Evolutionary conservation across 306 rosid genomes (phyloP), one percentile per base, ranked within the genome.

Genomic region (Neltuma alba): DNA sequence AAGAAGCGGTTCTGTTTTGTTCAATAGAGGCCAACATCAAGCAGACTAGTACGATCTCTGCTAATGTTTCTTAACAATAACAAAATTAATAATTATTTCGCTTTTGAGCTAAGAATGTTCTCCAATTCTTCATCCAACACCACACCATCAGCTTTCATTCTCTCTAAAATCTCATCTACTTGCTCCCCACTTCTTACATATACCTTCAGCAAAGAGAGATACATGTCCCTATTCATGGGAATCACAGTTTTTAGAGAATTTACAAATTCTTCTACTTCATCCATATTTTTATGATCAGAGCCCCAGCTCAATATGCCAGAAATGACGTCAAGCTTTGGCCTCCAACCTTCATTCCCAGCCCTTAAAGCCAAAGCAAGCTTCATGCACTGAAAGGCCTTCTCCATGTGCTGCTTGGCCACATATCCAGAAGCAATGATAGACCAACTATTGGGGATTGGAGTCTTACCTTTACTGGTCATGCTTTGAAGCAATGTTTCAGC

Each of bases 391-490:
- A 81, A 86, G 41, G 90, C 92, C 83, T 86, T 89, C 87, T 86
- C 89, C 95, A 89, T 85, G 52, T 92, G 79, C 83, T 89, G 84
- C 74, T 82, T 86, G 44, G 72, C 88, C 73, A 85, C 68, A 84
- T 87, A 87, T 30, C 91, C 95, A 28, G 87, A 73, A 41, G 95
- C 92, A 50, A 90, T 66, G 47, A 92, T 92, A 34, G 82, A 60
- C 97, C 97, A 92, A 72, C 95, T 89, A 84, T 90, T 89, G 3
- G 95, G 97, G 27, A 76, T 83, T 18, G 95, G 97, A 64, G 79
- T 86, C 85, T 78, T 92, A 74, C 93, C 91, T 82, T 80, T 81
- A 57, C 68, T 47, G 2, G 85, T 76, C 54, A 87, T 76, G 69
- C 74, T 80, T 36, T 1, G 76, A 44, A 91, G 86, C 76, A 80